Evolutionary conservation across 2,329 filamentous ascomycete species (phyloP).

Genomic region (Arthrobotrys sinensis): DNA sequence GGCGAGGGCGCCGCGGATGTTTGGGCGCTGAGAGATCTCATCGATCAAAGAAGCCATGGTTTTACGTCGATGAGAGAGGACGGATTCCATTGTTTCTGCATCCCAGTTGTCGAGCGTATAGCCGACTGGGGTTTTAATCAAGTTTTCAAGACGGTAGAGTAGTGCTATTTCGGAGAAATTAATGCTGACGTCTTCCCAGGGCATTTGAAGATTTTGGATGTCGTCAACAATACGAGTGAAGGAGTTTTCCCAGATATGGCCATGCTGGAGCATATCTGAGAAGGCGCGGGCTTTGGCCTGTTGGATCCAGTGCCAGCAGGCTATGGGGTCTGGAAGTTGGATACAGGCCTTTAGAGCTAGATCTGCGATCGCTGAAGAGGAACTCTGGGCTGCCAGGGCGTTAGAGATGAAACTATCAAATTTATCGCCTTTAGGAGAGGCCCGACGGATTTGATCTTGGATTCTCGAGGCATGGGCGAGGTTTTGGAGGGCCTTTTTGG

Average conservation of each 20-base stretch:
- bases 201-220: slow-evolving; percentile 45
- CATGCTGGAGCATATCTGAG: slow-evolving; percentile 45
- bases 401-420: slow-evolving; percentile 50
- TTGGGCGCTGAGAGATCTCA: slow-evolving; percentile 38
- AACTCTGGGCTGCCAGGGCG: slow-evolving; percentile 14
- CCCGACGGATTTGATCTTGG: slow-evolving; percentile 47
- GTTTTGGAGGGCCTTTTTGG: slow-evolving; percentile 35
- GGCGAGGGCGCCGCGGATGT: slow-evolving; percentile 37
- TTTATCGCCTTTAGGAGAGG: slow-evolving; percentile 36
- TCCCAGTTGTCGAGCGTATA: slow-evolving; percentile 56
- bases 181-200: slow-evolving; percentile 42
- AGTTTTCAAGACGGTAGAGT: slow-evolving; percentile 40
- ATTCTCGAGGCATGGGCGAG: slow-evolving; percentile 29
- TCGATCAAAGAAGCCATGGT: slow-evolving; percentile 28
- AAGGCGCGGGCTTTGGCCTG: slow-evolving; percentile 53
- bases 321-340: slow-evolving; percentile 35
- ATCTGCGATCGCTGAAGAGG: slow-evolving; percentile 11
- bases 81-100: slow-evolving; percentile 33
- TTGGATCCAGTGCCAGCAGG: slow-evolving; percentile 55
- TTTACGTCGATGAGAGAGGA: slow-evolving; percentile 1
- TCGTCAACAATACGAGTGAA: slow-evolving; percentile 44
- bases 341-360: slow-evolving; percentile 47
- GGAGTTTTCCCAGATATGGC: slow-evolving; percentile 37
- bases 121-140: slow-evolving; percentile 48
- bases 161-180: slow-evolving; percentile 32